phyloP scores from a whole-genome alignment of 768 basidiomycete genomes.

The Collybia sordida region DNA sequence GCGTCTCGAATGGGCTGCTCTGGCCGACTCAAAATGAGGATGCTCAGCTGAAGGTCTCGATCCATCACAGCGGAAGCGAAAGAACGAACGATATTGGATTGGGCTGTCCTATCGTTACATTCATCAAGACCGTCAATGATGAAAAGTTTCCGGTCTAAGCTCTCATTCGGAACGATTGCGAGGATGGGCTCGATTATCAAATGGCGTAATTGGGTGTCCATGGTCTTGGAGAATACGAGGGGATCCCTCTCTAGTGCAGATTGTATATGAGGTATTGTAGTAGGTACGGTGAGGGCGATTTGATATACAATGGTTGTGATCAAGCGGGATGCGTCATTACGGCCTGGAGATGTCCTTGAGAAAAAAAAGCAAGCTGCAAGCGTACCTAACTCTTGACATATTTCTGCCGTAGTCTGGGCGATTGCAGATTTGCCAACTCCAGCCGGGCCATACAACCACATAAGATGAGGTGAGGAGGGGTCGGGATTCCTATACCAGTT shows the following conservation, averaged over 20 bases:
- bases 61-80: background rate
- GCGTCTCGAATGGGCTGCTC: constrained; percentile 17
- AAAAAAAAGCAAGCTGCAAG: constrained; percentile 7
- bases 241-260: background rate
- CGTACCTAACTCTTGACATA: background rate
- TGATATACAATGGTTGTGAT: constrained; percentile 2
- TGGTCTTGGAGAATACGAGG: background rate
- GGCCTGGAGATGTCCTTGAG: background rate
- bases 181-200: background rate
- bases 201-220: background rate
- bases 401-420: constrained; percentile 1
- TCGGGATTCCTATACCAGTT: too few species aligned
- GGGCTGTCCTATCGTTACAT: background rate
- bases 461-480: too few species aligned
- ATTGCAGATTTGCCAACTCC: constrained; percentile 4
- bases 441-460: constrained; percentile 4
- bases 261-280: too few species aligned
- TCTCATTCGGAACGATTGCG: background rate
- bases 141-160: background rate
- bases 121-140: background rate
- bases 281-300: background rate
- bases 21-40: constrained; percentile 1
- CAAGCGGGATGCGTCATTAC: background rate
- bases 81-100: background rate
- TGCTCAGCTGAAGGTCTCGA: background rate